Percentiles rank a stretch among this genome's conserved stretches.
Evolutionary conservation across 257 asterid species (phyloP).

Genomic region (Gentiana straminea): DNA sequence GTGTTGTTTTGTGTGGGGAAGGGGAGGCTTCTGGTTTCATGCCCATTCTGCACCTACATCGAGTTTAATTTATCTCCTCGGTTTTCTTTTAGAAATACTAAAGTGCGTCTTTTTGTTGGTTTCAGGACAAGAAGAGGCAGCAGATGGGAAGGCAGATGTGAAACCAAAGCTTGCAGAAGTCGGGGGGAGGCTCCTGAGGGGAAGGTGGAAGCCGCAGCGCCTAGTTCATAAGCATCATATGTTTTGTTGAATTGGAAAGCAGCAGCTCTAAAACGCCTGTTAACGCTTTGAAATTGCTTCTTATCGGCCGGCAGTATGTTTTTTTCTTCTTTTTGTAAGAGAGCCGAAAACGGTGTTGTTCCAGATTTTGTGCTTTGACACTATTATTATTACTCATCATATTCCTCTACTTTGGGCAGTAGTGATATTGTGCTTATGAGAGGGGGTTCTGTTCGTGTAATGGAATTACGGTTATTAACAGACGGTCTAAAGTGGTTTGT

Average conservation of each 20-base stretch:
- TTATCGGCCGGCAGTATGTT: too few species aligned
- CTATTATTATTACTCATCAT: too few species aligned
- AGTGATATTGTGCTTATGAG: too few species aligned
- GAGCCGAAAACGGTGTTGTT: too few species aligned
- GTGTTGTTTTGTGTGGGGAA: neutral
- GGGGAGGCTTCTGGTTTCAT: neutral
- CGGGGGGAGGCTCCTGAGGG: slow-evolving; percentile 24
- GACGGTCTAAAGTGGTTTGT: too few species aligned
- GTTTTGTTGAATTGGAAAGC: neutral
- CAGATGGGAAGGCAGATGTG: slow-evolving; percentile 19
- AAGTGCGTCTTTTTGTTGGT: neutral
- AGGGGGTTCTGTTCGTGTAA: too few species aligned
- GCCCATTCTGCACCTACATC: too few species aligned
- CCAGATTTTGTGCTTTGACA: too few species aligned
- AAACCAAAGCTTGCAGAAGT: slow-evolving; percentile 9
- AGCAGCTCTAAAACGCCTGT: neutral
- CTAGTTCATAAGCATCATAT: slow-evolving; percentile 23
- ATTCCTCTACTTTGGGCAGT: too few species aligned
- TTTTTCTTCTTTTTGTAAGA: too few species aligned
- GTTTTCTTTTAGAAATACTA: neutral
- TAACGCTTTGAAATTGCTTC: too few species aligned
- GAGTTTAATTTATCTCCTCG: neutral
- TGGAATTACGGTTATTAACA: too few species aligned
- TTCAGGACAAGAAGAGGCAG: slow-evolving; percentile 29
- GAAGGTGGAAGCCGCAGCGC: slow-evolving; percentile 21